Percentiles rank a stretch among this genome's conserved stretches.
These are phyloP conservation scores for Cyclocybe cylindracea DNA, from an alignment of 768 basidiomycete species.

Conservation along the genomic window DNA sequence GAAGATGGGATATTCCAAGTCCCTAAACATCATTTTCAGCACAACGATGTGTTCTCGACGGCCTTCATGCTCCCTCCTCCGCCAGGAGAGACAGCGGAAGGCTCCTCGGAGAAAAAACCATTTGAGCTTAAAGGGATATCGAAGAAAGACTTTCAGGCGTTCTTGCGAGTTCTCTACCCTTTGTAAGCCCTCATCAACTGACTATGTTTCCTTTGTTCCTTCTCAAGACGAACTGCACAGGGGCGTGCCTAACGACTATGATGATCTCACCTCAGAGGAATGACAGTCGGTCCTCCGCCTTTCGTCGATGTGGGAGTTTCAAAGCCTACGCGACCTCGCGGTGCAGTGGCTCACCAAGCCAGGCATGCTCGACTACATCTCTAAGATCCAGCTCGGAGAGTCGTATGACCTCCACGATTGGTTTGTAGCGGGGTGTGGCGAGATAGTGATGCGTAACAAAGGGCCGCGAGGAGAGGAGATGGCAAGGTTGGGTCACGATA, in stretches of 20 bases:
- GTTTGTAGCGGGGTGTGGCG: slow-evolving; percentile 29
- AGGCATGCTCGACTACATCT: slow-evolving; percentile 15
- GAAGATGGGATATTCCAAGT: slow-evolving; percentile 12
- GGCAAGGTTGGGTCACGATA: slow-evolving; percentile 25
- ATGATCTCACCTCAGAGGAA: slow-evolving; percentile 2
- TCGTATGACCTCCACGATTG: slow-evolving; percentile 32
- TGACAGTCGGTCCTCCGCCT: slow-evolving; percentile 13
- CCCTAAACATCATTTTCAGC: slow-evolving; percentile 7
- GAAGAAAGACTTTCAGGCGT: slow-evolving; percentile 12
- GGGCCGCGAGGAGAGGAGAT: slow-evolving; percentile 26
- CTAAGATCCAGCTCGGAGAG: slow-evolving; percentile 30
- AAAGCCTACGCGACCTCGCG: slow-evolving; percentile 16
- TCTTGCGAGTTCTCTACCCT: slow-evolving; percentile 17
- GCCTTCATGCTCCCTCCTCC: slow-evolving; percentile 8
- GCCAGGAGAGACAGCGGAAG: slow-evolving; percentile 1
- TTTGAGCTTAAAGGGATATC: slow-evolving; percentile 14
- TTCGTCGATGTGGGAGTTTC: slow-evolving; percentile 15
- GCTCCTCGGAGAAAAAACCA: slow-evolving; percentile 13
- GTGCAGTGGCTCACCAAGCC: slow-evolving; percentile 18
- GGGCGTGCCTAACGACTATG: background rate
- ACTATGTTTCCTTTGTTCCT: background rate
- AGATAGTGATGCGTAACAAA: slow-evolving; percentile 21
- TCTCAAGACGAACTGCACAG: background rate
- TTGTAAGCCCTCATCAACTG: slow-evolving; percentile 3
- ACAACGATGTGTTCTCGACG: slow-evolving; percentile 2